Evolutionary conservation across 1,139 yeast genomes (phyloP), one percentile per base, ranked within the genome.

Genomic region (Diutina rugosa): DNA sequence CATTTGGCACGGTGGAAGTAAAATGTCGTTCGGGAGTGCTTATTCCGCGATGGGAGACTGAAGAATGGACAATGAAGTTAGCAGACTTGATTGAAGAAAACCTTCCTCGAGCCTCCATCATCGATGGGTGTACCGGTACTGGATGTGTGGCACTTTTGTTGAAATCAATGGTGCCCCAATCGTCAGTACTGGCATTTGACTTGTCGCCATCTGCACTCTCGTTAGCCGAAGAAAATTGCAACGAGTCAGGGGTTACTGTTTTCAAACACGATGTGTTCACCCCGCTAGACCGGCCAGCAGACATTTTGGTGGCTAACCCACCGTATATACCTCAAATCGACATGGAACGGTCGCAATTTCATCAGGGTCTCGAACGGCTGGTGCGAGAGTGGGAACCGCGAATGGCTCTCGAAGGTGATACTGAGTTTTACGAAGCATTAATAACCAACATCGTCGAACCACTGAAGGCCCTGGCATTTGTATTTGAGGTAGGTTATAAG

Each of bases 1-100:
- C 98, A 1, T 93, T 93, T 72, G 96, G 95, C 0, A 61, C 68
- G 0, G 67, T 91, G 55, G 81, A 79, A 26, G 75, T 93, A 3
- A 61, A 64, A 41, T 89, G 97, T 64, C 64, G 69, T 30, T 74
- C 73, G 1, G 83, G 84, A 0, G 97, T 90, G 1, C 71, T 93
- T 59, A 90, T 93, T 51, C 99, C 99, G 0, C 71, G 99, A 55
- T 85, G 95, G 87, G 99, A 93, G 65, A 93, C 99, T 0, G 98
- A 93, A 65, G 97, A 90, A 63, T 91, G 98, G 98, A 74, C 80
- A 7, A 46, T 70, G 41, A 74, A 74, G 57, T 64, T 88, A 38
- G 69, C 73, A 7, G 56, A 53, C 1, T n/a, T 52, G 8, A 21
- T 60, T 2, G 28, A 9, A 26, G 16, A 8, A 9, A 32, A 35